A percentile compares a stretch with the other conserved stretches of the same genome.
Evolutionary conservation across 1,284 basidiomycete genomes (phyloP).

Genomic region (Boletus smithii): DNA sequence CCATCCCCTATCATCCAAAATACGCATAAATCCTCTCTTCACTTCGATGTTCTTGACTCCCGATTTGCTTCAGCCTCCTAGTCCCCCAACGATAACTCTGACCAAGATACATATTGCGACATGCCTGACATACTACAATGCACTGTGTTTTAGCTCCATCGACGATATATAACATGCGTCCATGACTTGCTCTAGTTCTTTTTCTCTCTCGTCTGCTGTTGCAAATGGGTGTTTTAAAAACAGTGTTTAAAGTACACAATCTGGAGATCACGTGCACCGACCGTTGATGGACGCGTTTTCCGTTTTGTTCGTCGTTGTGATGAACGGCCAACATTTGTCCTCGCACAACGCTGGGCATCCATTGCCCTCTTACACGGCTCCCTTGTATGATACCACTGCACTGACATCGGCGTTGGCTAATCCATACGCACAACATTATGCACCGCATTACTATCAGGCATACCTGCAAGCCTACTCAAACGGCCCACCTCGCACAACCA

Average conservation of each 20-base stretch:
- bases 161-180: conserved; percentile 34
- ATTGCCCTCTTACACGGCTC: conserved; percentile 14
- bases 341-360: conserved; percentile 3
- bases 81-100: conserved; percentile 24
- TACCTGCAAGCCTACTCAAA: conserved; percentile 40
- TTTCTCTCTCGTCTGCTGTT: conserved; percentile 9
- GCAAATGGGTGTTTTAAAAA: conserved; percentile 8
- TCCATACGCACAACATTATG: conserved; percentile 38
- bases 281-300: background rate
- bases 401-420: conserved; percentile 37
- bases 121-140: conserved; percentile 36
- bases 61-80: conserved; percentile 19
- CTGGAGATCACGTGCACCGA: conserved; percentile 25
- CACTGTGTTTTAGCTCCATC: conserved; percentile 34
- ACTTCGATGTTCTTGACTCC: conserved; percentile 34
- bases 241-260: too few relatives aligned
- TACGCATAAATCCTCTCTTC: conserved; percentile 20
- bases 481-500: conserved; percentile 36
- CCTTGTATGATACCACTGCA: conserved; percentile 20
- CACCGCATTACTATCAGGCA: conserved; percentile 58
- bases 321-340: conserved; percentile 20
- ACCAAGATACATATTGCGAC: conserved; percentile 28
- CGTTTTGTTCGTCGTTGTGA: conserved; percentile 4
- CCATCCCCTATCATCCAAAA: conserved; percentile 23
- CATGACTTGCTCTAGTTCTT: conserved; percentile 15